Evolutionary conservation across 2,329 filamentous ascomycete species (phyloP), one percentile per base, ranked within the genome.

Genomic region (Talaromyces sp.): DNA sequence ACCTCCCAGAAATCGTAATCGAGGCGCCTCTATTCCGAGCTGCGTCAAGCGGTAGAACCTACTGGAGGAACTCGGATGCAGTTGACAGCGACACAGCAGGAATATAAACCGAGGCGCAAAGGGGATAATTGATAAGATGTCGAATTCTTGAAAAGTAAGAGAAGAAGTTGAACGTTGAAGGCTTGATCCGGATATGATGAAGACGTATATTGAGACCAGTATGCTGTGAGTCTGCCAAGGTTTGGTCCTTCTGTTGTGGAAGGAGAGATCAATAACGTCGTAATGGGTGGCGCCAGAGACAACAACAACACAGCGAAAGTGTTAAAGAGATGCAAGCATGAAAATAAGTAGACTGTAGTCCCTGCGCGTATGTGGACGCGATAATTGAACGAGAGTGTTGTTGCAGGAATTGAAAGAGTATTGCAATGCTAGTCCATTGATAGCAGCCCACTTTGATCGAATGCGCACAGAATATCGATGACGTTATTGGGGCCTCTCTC

Each of bases 1-100:
- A 68, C 70, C 72, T 68, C 70, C 71, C 71, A 72, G 70, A 63
- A 68, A 64, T 33, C 60, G 66, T 66, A 67, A 71, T 44, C 66
- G 62, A 69, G 69, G 69, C 66, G 67, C 67, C 66, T 69, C 70
- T 63, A 42, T 70, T 58, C 63, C 50, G 40, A 55, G 60, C 63
- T 65, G 68, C 60, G 61, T 63, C 59, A 61, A 66, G 69, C 67
- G 70, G 70, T 64, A 67, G 37, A 44, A 55, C 31, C 46, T 33
- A 46, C 35, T 46, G 59, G 46, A 54, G 48, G 54, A 21, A 37
- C 14, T 61, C 55, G 23, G 44, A 50, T 55, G 48, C 35, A 61
- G 28, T 61, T 21, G 59, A 44, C 35, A 25, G 59, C 55, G 48
- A 61, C 59, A 61, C 59, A 61, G 48, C 59, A 55, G 62, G 52